These are phyloP conservation scores for Metschnikowia shivogae DNA, from an alignment of 805 yeast species.

Conservation along the genomic window DNA sequence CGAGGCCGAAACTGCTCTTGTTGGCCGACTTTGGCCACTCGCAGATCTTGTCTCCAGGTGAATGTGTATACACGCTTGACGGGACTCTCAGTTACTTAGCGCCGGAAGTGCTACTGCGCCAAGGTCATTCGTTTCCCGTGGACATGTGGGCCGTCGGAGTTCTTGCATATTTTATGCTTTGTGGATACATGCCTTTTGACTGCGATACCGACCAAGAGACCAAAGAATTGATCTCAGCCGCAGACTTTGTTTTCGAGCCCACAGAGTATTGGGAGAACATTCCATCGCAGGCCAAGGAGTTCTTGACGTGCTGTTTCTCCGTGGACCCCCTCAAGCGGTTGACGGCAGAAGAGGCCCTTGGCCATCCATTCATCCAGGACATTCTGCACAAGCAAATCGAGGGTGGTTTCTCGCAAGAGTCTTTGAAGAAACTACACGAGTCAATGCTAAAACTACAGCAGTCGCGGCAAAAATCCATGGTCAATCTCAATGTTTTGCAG, in stretches of 20 bases:
- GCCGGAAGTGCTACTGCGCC: slow-evolving; percentile 55
- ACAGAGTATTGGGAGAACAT: slow-evolving; percentile 52
- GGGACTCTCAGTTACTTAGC: slow-evolving; percentile 78
- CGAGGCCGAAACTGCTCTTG: slow-evolving; percentile 36
- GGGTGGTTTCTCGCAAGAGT: slow-evolving; percentile 13
- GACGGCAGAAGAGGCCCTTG: slow-evolving; percentile 40
- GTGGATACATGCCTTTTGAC: slow-evolving; percentile 77
- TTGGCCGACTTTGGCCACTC: slow-evolving; percentile 68
- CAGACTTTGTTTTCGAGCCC: slow-evolving; percentile 63
- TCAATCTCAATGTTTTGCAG: background rate
- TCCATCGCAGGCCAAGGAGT: slow-evolving; percentile 51
- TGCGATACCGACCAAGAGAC: slow-evolving; percentile 70
- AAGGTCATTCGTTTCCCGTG: slow-evolving; percentile 56
- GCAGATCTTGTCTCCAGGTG: slow-evolving; percentile 33
- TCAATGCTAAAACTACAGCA: slow-evolving; percentile 14
- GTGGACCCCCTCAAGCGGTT: slow-evolving; percentile 44
- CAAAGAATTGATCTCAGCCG: slow-evolving; percentile 52
- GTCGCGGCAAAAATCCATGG: slow-evolving; percentile 9
- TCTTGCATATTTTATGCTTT: slow-evolving; percentile 60
- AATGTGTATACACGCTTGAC: slow-evolving; percentile 11
- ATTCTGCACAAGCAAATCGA: background rate
- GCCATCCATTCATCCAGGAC: slow-evolving; percentile 38
- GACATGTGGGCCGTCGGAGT: slow-evolving; percentile 81
- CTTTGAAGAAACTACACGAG: slow-evolving; percentile 14
- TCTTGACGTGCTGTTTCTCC: slow-evolving; percentile 51